Evolutionary conservation across 768 basidiomycete species (phyloP).

Genomic region (Cubamyces sp.): DNA sequence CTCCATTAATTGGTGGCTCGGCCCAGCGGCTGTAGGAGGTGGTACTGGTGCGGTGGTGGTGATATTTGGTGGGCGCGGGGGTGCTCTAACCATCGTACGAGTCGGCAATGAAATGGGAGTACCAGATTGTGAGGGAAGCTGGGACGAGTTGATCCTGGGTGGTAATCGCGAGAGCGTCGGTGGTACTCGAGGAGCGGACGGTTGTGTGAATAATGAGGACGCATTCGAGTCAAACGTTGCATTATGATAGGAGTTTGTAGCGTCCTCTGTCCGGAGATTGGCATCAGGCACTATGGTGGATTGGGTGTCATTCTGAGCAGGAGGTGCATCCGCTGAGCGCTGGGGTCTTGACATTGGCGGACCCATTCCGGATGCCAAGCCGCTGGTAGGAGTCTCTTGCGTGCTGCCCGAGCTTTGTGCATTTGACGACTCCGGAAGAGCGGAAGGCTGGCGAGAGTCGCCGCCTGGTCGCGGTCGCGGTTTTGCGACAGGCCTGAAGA

Average conservation of each 20-base stretch:
- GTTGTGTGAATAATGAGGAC: not conserved
- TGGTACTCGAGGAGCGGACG: not conserved
- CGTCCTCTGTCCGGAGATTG: no score
- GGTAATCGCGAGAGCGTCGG: slow-evolving; percentile 4
- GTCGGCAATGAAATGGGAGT: not conserved
- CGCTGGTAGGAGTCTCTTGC: not conserved
- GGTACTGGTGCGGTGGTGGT: not conserved
- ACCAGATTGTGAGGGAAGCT: not conserved
- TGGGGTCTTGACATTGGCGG: slow-evolving; percentile 14
- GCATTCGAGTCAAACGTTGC: no score
- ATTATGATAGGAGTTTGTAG: not conserved
- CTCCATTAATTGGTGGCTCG: not conserved
- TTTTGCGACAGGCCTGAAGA: slow-evolving; percentile 72
- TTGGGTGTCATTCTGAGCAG: no score
- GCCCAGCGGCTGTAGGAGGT: not conserved
- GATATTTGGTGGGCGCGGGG: not conserved
- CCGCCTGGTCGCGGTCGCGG: slow-evolving; percentile 47
- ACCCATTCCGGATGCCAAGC: slow-evolving; percentile 10
- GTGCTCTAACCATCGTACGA: slow-evolving; percentile 1
- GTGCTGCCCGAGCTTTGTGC: slow-evolving; percentile 4
- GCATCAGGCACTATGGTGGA: no score
- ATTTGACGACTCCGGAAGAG: slow-evolving; percentile 24
- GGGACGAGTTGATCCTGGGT: slow-evolving; percentile 15
- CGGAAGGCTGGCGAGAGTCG: slow-evolving; percentile 32
- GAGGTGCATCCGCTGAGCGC: not conserved